Conservation (phyloP, 345 rosid genomes). For the Atalantia buxifolia region DNA sequence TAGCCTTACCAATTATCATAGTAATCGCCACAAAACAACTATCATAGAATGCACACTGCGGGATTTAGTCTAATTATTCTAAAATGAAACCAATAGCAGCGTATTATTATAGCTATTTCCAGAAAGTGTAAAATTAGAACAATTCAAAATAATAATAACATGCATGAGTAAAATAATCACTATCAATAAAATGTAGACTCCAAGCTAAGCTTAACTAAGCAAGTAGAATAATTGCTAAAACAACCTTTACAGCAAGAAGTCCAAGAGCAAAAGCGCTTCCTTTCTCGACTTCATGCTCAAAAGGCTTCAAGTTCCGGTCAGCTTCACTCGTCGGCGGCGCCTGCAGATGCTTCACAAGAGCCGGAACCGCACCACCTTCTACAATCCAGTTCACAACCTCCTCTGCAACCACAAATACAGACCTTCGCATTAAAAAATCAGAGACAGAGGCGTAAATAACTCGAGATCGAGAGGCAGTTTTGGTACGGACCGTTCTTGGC, state of each 20-base stretch:
- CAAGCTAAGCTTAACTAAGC: not conserved
- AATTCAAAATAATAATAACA: not conserved
- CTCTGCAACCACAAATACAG: slow-evolving; percentile 45
- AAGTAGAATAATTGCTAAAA: slow-evolving; percentile 1
- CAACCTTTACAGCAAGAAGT: slow-evolving; percentile 92
- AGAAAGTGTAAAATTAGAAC: not conserved
- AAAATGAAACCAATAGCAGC: not conserved
- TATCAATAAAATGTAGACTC: not conserved
- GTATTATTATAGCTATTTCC: not conserved
- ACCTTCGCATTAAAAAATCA: not conserved
- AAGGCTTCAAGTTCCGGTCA: slow-evolving; percentile 54
- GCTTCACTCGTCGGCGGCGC: slow-evolving; percentile 63
- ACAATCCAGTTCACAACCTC: slow-evolving; percentile 94
- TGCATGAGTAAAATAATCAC: not conserved
- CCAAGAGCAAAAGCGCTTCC: slow-evolving; percentile 98
- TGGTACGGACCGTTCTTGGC: slow-evolving; percentile 76
- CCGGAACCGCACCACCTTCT: slow-evolving; percentile 95
- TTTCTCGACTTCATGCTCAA: slow-evolving; percentile 97
- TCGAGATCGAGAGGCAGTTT: slow-evolving; percentile 27
- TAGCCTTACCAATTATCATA: not conserved
- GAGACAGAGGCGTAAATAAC: slow-evolving; percentile 17
- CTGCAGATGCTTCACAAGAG: slow-evolving; percentile 86
- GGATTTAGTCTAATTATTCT: slow-evolving; percentile 1
- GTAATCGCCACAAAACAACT: not conserved
- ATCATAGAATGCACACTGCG: not conserved